These are phyloP conservation scores for Hyaloscypha finlandica DNA, from an alignment of 495 filamentous ascomycete species.

Conservation along the genomic window DNA sequence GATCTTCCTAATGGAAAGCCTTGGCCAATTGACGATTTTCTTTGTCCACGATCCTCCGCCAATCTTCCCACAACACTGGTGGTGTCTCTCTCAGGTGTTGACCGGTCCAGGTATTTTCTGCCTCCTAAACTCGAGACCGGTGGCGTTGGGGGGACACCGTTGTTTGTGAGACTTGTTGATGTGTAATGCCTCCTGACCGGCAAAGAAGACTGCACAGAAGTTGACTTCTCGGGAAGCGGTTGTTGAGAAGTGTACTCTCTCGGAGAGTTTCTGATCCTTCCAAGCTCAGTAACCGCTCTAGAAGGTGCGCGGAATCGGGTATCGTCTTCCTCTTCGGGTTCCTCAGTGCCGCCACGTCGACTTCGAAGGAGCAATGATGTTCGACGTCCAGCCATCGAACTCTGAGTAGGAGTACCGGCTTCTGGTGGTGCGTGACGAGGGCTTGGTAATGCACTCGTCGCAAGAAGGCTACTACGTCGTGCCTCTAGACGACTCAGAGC, in stretches of 20 bases:
- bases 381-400: slow-evolving; percentile 39
- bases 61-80: slow-evolving; percentile 40
- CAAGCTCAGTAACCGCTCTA: slow-evolving; percentile 59
- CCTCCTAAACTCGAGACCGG: slow-evolving; percentile 22
- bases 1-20: slow-evolving; percentile 27
- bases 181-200: slow-evolving; percentile 32
- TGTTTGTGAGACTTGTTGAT: slow-evolving; percentile 29
- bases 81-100: slow-evolving; percentile 42
- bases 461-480: slow-evolving; percentile 62
- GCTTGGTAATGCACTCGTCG: slow-evolving; percentile 36
- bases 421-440: slow-evolving; percentile 32
- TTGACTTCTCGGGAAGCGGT: slow-evolving; percentile 26
- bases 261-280: slow-evolving; percentile 31
- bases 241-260: slow-evolving; percentile 30
- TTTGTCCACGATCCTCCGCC: slow-evolving; percentile 42
- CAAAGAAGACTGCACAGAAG: slow-evolving; percentile 27
- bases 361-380: slow-evolving; percentile 46
- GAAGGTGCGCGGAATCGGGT: slow-evolving; percentile 54
- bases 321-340: slow-evolving; percentile 46
- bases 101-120: slow-evolving; percentile 51
- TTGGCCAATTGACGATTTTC: slow-evolving; percentile 30
- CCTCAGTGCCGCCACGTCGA: slow-evolving; percentile 49
- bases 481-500: slow-evolving; percentile 72
- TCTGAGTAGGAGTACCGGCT: slow-evolving; percentile 31
- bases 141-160: slow-evolving; percentile 12